These are phyloP conservation scores for Exophiala sp. DNA, from an alignment of 2,329 filamentous ascomycete species.

Conservation along the genomic window DNA sequence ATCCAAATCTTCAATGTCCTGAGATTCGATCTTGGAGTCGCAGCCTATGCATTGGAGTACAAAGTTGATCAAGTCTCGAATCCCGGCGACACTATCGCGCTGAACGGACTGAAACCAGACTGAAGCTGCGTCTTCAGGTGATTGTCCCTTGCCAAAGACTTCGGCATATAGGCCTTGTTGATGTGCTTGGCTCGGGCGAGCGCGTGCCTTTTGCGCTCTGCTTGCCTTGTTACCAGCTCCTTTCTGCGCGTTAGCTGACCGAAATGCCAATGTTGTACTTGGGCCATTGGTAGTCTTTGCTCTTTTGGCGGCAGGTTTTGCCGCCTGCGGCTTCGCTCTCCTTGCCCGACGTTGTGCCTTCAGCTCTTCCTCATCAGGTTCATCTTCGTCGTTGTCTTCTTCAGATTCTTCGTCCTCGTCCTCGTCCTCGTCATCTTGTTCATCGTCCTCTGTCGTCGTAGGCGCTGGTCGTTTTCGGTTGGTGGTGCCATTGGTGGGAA, in stretches of 20 bases:
- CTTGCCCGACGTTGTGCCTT: slow-evolving; percentile 41
- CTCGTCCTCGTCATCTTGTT: slow-evolving; percentile 29
- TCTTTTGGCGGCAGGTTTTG: slow-evolving; percentile 52
- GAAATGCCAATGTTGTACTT: slow-evolving; percentile 51
- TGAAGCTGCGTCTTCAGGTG: slow-evolving; percentile 54
- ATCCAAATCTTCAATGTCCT: slow-evolving; percentile 87
- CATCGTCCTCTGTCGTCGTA: slow-evolving; percentile 32
- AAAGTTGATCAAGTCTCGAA: slow-evolving; percentile 61
- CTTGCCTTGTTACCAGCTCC: slow-evolving; percentile 35
- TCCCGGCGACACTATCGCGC: slow-evolving; percentile 51
- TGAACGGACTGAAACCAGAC: slow-evolving; percentile 58
- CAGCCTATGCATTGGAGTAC: slow-evolving; percentile 71
- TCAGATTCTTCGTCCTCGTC: slow-evolving; percentile 26
- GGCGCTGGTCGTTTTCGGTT: slow-evolving; percentile 52
- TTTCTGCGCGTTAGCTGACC: slow-evolving; percentile 46
- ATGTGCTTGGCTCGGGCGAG: slow-evolving; percentile 51
- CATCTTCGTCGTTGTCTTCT: slow-evolving; percentile 30
- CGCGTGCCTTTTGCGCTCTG: slow-evolving; percentile 49
- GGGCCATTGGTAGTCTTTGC: slow-evolving; percentile 51
- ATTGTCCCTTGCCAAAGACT: slow-evolving; percentile 56
- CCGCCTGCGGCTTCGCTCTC: slow-evolving; percentile 34
- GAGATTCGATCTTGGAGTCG: slow-evolving; percentile 69
- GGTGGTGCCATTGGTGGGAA: slow-evolving; percentile 31
- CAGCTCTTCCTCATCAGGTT: slow-evolving; percentile 50
- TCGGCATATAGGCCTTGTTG: slow-evolving; percentile 59